phyloP scores from a whole-genome alignment of 768 basidiomycete species.

The Leucosporidium creatinivorum region DNA sequence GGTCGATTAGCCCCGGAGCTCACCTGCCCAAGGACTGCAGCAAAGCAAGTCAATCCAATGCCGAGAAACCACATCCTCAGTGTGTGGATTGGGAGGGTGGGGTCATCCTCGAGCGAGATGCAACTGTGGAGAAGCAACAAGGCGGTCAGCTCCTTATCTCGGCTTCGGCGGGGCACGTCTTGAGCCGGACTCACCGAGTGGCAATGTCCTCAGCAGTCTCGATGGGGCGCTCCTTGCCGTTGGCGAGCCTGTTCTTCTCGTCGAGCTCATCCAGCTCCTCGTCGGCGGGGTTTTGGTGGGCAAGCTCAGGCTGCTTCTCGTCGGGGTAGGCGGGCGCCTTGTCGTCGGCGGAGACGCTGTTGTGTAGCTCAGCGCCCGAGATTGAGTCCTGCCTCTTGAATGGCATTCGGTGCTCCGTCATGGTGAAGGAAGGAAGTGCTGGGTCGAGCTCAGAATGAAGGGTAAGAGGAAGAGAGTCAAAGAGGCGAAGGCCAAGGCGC shows the following conservation, averaged over 20 bases:
- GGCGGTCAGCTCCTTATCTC: no score
- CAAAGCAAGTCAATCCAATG: constrained; percentile 39
- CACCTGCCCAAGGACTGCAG: constrained; percentile 35
- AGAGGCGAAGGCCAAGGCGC: no score
- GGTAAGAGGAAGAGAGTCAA: no score
- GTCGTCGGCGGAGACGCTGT: neutral
- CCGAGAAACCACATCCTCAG: constrained; percentile 39
- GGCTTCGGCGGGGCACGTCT: neutral
- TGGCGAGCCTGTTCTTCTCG: constrained; percentile 4
- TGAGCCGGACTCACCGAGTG: neutral
- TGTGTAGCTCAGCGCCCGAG: neutral
- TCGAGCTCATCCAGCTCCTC: constrained; percentile 5
- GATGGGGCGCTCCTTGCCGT: constrained; percentile 22
- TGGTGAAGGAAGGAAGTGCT: no score
- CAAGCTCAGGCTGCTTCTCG: constrained; percentile 4
- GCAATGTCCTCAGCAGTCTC: constrained; percentile 11
- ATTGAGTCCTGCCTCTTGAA: neutral
- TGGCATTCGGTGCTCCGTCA: no score
- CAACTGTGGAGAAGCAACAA: neutral
- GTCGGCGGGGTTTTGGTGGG: constrained; percentile 2
- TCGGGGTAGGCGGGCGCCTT: neutral
- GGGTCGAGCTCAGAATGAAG: no score
- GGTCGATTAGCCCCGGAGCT: neutral
- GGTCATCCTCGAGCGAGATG: constrained; percentile 30
- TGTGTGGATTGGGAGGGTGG: constrained; percentile 29